Base-by-base conservation (phyloP, 116 monocot species). In the Papilionanthe hybrid region DNA sequence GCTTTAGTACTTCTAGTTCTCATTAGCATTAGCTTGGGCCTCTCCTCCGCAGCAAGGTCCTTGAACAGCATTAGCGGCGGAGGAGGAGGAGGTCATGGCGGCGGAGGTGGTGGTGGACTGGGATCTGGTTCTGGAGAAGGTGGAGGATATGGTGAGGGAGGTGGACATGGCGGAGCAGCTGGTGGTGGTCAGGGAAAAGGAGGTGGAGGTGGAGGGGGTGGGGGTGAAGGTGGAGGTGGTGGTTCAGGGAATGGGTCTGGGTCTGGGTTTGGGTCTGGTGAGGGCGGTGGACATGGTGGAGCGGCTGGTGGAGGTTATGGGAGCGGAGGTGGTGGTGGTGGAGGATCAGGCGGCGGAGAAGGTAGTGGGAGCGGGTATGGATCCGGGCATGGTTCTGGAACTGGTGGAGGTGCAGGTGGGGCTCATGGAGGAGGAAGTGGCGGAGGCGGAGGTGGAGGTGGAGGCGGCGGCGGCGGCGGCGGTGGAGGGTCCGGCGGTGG, bases 121-220 rank as follows among this genome's bases (percentile, higher is more conserved):
- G 66, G 69, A n/a, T 18, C 66, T 23, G 78, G 78, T n/a, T 43
- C 45, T n/a, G 66, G 44, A 22, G 32, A 15, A 27, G 67, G 78
- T 7, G n/a, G 28, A 22, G 78, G 78, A n/a, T 15, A 65, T 67
- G 78, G 78, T 25, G 23, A 44, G 37, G 78, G 78, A 8, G 78
- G 66, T 11, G 78, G 78, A 27, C 60, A 60, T 44, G 78, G 65
- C 7, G 43, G 5, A 13, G 48, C 17, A 0, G 25, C 47, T 7
- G 78, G 60, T 1, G 60, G n/a, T 1, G 78, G 78, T 37, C 15
- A 50, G 5, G 78, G 77, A 17, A 25, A 47, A 4, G 77, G 10
- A 30, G 43, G 78, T 7, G 78, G 78, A 1, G 78, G 78, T 15
- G 12, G 30, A 0, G 78, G 78, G 1, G 55, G 30, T 6, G 57